Base-by-base conservation (phyloP, 2,329 filamentous ascomycete species). In the Scedosporium apiospermum region DNA sequence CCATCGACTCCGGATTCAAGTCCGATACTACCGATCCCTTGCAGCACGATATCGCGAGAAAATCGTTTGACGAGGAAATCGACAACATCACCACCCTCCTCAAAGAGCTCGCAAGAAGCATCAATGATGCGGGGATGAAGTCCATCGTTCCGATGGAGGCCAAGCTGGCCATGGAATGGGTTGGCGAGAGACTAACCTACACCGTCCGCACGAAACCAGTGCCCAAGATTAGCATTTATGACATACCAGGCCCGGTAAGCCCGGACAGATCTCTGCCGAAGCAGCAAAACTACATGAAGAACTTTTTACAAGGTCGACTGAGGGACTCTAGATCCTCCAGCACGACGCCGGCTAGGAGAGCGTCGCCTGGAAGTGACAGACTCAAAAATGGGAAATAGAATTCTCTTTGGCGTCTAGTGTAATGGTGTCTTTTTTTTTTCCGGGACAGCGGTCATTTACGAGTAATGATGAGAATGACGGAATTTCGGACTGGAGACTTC, bases 101-200 rank as follows among this genome's bases (percentile, higher is more conserved):
- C 60, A 84, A 87, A 65, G 71, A 75, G 16, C 75, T 86, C 38
- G 80, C 79, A 73, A 77, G 78, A 63, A 81, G 81, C 46, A 96
- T 96, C 68, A 82, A 87, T 64, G 90, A 92, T 69, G 82, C 87
- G 1, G 90, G 90, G 49, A 88, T 90, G 55, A 85, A 85, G 23
- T 85, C 89, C 68, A 79, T 95, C 63, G 82, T 83, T 16, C 83
- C 89, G 34, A 88, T 90, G 34, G 86, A 96, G 69, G 86, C 89
- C 12, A 96, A 96, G 74, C 86, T 86, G 62, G 80, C 82, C 10
- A 79, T 96, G 46, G 89, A 96, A 68, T 82, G 86, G 63, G 76
- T 96, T n/a, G 82, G 87, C 64, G 86, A 89, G 68, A 84, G 93
- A 62, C 78, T 97, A 14, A 75, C 86, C 57, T 86, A 88, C 70